A percentile compares a stretch with the other conserved stretches of the same genome.
Evolutionary conservation across 331 rosid species (phyloP).

Genomic region (Spiraea crenata): DNA sequence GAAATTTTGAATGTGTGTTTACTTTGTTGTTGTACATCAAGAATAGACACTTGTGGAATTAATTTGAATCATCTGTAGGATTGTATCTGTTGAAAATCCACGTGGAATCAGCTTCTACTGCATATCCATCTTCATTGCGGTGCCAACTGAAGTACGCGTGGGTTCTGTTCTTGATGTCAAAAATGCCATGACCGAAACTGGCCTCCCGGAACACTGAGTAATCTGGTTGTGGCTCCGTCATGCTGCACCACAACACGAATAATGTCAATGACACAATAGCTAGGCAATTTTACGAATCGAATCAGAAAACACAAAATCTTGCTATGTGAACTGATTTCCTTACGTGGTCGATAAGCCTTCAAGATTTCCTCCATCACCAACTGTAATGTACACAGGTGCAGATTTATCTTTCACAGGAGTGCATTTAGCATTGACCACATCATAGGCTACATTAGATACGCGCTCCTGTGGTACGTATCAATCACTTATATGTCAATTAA

Average conservation of each 20-base stretch:
- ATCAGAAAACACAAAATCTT: background rate
- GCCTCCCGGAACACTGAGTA: slow-evolving; percentile 88
- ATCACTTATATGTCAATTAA: background rate
- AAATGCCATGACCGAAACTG: slow-evolving; percentile 84
- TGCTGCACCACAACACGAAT: slow-evolving; percentile 38
- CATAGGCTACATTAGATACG: slow-evolving; percentile 73
- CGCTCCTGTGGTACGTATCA: slow-evolving; percentile 56
- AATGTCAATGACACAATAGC: background rate
- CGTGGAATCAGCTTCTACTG: slow-evolving; percentile 59
- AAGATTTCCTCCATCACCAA: slow-evolving; percentile 92
- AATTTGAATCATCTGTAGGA: slow-evolving; percentile 50
- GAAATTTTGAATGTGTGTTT: no score
- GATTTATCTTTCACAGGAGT: slow-evolving; percentile 64
- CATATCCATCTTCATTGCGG: slow-evolving; percentile 54
- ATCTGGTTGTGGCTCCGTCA: slow-evolving; percentile 82
- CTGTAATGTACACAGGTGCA: slow-evolving; percentile 89
- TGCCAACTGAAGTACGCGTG: slow-evolving; percentile 80
- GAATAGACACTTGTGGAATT: slow-evolving; percentile 22
- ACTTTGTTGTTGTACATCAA: background rate
- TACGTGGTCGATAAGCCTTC: slow-evolving; percentile 89
- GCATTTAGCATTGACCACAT: slow-evolving; percentile 65
- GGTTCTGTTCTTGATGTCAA: slow-evolving; percentile 74
- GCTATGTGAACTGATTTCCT: slow-evolving; percentile 19
- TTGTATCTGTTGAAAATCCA: slow-evolving; percentile 60
- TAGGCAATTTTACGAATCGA: background rate